Percentiles rank a stretch among this genome's conserved stretches.
Conservation (phyloP, 768 basidiomycete genomes). For the Holtermannia corniformis region DNA sequence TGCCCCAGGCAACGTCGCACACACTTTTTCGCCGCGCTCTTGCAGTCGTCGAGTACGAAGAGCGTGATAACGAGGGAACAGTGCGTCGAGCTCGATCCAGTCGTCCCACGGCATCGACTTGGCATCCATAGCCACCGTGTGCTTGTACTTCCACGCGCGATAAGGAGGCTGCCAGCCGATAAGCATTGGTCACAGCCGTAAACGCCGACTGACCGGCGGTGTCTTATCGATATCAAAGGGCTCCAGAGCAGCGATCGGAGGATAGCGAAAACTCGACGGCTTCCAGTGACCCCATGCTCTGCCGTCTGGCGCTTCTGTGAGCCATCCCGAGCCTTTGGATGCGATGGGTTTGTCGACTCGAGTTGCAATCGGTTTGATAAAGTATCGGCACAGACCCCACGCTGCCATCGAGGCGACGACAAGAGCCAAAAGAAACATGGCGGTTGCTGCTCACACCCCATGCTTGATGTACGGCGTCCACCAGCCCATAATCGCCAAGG, state of each 20-base stretch:
- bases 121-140: background rate
- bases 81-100: background rate
- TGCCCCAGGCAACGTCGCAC: background rate
- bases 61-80: background rate
- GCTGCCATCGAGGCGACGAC: too few species aligned
- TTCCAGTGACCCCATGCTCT: background rate
- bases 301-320: background rate
- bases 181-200: background rate
- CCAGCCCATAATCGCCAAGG: too few species aligned
- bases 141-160: background rate
- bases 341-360: too few species aligned
- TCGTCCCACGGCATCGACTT: background rate
- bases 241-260: background rate
- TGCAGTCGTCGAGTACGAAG: background rate
- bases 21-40: background rate
- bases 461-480: too few species aligned
- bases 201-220: background rate
- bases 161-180: background rate
- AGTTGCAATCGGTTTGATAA: too few species aligned
- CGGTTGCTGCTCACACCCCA: too few species aligned
- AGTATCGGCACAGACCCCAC: too few species aligned
- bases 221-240: background rate
- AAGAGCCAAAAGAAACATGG: too few species aligned
- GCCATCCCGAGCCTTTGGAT: background rate
- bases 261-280: background rate